These are phyloP conservation scores for Ceratocystis diversiconidia DNA, from an alignment of 2,329 filamentous ascomycete genomes.

Conservation along the genomic window DNA sequence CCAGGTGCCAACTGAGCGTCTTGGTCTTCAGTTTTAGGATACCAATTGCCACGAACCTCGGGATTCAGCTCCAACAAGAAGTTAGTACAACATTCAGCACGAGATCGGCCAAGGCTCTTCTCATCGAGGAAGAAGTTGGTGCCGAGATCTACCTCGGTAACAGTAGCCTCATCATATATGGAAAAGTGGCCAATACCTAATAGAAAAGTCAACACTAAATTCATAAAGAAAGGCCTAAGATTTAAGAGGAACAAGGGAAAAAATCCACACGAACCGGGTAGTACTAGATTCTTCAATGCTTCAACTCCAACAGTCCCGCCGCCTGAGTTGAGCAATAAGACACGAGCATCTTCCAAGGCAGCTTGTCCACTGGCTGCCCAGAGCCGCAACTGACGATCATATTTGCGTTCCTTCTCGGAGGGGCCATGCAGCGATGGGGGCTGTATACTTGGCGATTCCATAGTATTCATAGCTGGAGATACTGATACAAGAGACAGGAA, in stretches of 20 bases:
- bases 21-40: conserved; percentile 30
- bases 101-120: conserved; percentile 56
- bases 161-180: conserved; percentile 65
- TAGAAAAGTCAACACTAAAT: background rate
- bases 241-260: background rate
- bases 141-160: conserved; percentile 73
- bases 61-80: conserved; percentile 80
- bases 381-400: conserved; percentile 85
- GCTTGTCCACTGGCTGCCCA: conserved; percentile 90
- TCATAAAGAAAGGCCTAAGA: background rate
- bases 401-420: conserved; percentile 57
- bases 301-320: conserved; percentile 80
- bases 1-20: conserved; percentile 22
- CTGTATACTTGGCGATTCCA: conserved; percentile 25
- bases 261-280: conserved; percentile 48
- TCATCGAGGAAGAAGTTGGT: conserved; percentile 96
- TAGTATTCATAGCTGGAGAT: background rate
- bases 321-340: conserved; percentile 80
- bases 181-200: conserved; percentile 77
- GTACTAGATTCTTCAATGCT: conserved; percentile 88
- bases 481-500: background rate
- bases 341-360: conserved; percentile 77
- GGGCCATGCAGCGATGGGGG: conserved; percentile 26
- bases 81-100: conserved; percentile 64
- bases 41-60: conserved; percentile 69